Percentiles rank a stretch among this genome's conserved stretches.
Conservation (phyloP, 2,329 filamentous ascomycete genomes). For the Colletotrichum spaethianum region DNA sequence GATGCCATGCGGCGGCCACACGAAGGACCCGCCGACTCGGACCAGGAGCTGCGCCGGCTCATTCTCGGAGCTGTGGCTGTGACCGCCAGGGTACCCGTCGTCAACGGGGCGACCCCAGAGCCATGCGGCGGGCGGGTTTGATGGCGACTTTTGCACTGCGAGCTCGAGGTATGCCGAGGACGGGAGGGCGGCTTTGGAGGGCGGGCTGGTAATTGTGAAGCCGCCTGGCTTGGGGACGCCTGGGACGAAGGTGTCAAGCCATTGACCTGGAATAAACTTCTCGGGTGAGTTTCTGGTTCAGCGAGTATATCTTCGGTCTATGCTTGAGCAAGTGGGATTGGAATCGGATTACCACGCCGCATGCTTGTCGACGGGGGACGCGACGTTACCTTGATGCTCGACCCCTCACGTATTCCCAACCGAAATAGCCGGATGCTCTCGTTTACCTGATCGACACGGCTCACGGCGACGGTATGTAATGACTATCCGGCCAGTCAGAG, state of each 20-base stretch:
- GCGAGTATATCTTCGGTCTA: neutral
- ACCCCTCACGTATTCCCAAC: slow-evolving; percentile 67
- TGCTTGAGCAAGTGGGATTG: neutral
- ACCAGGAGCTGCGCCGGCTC: slow-evolving; percentile 71
- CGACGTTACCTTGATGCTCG: slow-evolving; percentile 62
- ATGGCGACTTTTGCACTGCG: slow-evolving; percentile 79
- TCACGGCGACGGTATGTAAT: slow-evolving; percentile 74
- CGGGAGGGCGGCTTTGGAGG: slow-evolving; percentile 62
- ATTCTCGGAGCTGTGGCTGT: slow-evolving; percentile 69
- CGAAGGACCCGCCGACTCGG: slow-evolving; percentile 85
- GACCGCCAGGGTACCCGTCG: slow-evolving; percentile 47
- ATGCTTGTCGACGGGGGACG: neutral
- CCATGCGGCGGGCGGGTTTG: slow-evolving; percentile 82
- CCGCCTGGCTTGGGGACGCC: slow-evolving; percentile 79
- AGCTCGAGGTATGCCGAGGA: slow-evolving; percentile 76
- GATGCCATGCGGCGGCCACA: slow-evolving; percentile 73
- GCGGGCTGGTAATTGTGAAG: slow-evolving; percentile 89
- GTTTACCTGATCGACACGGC: slow-evolving; percentile 75
- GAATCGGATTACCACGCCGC: neutral
- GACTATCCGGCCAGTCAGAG: slow-evolving; percentile 49
- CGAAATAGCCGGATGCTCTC: slow-evolving; percentile 77
- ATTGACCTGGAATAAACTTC: slow-evolving; percentile 87
- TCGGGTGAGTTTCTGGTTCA: slow-evolving; percentile 41
- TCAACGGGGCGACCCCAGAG: slow-evolving; percentile 70
- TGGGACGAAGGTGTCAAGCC: slow-evolving; percentile 87